Evolutionary conservation across 345 rosid genomes (phyloP), one percentile per base, ranked within the genome.

Genomic region (Eutrema yunnanense): DNA sequence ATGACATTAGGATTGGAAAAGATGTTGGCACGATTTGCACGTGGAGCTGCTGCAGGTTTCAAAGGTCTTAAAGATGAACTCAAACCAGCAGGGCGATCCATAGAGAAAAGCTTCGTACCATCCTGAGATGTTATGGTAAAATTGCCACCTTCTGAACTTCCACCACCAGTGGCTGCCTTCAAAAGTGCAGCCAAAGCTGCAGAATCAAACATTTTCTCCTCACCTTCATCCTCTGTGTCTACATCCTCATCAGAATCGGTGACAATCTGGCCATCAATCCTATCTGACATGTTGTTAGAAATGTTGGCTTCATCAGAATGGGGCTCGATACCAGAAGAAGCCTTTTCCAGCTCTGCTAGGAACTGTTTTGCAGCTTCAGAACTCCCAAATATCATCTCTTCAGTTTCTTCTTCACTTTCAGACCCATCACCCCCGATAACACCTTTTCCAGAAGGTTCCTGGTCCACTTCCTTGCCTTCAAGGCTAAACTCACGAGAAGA

Each of bases 11-110:
- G 72, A 60, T 76, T 64, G 61, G 80, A 71, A 64, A 86, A 89
- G 65, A 89, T 74, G 78, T 69, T 86, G 30, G 92, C 61, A 36
- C 88, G 86, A 81, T 50, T 81, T 33, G 90, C 51, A 46, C 87
- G 85, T 32, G 92, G 62, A 22, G 86, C 91, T 69, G 95, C 87
- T 14, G 87, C 90, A 63, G 96, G 86, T 78, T 66, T 93, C 74
- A 87, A 60, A 27, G 92, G 79, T 51, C 86, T 79, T 11, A 93
- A 88, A 34, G 97, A 86, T 16, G 98, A 83, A 63, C 96, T 96
- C 83, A 90, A 80, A 71, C 99, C 97, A 40, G 93, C 97, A 69
- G 97, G 97, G 16, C 87, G 84, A 73, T 95, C 96, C 68, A 91
- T 86, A 74, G 99, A 88, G 84, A 89, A 91, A 71, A 91, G 93